Base-by-base conservation (phyloP, 176 grass and related monocot species). In the Eragrostis nindensis region DNA sequence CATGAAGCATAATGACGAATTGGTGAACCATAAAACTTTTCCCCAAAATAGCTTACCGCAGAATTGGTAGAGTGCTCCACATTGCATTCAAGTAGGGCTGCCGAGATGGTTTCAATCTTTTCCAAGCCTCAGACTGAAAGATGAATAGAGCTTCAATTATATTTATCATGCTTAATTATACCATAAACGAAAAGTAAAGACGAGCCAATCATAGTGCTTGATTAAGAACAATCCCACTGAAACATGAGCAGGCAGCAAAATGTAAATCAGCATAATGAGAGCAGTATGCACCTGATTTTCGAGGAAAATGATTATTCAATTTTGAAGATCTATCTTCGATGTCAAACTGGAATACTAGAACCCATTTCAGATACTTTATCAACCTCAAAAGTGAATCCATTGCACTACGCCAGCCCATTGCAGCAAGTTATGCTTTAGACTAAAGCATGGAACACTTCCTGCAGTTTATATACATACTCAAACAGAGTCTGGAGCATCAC, bases 381-480 rank as follows among this genome's bases (percentile, higher is more conserved):
- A 16, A 80, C 22, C 25, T 18, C 59, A 61, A 43, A 60, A 75
- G 43, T 5, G 45, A 27, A 21, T 1, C 52, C 73, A 78, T 26
- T 68, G 16, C 66, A 52, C 45, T 17, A 46, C 59, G 61, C 10
- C 39, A 62, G 75, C 76, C 61, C 12, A 30, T 53, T 11, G 25
- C 66, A 24, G 12, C 3, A 16, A 29, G 52, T 7, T 19, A 64
- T 61, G 27, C 74, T 63, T 36, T 63, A 71, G 69, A 17, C 3
- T 56, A 55, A 62, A 61, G 14, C 22, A 54, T 36, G 25, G 11
- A 41, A 55, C 16, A 17, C 29, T 7, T 79, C 64, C 17, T 65
- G 68, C 2, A 45, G 22, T 40, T 40, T 61, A 68, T 87, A 77
- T 87, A 70, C 43, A 43, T 71, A 24, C 8, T 73, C n/a, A n/a